Evolutionary conservation across 2,329 filamentous ascomycete genomes (phyloP), one percentile per base, ranked within the genome.

Genomic region (Ophiocordyceps camponoti-floridani): DNA sequence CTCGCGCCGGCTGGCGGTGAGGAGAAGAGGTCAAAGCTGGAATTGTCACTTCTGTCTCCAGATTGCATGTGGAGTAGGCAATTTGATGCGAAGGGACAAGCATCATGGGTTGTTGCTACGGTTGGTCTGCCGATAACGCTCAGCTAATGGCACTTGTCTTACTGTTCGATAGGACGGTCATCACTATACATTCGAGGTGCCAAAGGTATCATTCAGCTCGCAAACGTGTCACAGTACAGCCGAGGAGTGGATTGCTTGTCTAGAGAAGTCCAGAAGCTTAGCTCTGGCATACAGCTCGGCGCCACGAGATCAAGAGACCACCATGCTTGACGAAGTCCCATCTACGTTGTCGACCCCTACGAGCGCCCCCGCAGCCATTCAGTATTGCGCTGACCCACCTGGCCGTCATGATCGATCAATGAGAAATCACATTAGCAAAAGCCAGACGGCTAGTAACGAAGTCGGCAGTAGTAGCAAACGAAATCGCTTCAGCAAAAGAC

Each of bases 21-120:
- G 50, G 89, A 96, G 58, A 98, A 98, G 66, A 88, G 91, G 60
- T 75, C 86, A 19, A 98, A 98, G 60, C 75, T 85, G 54, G 91
- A 98, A 53, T 77, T 98, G 33, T 85, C 84, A n/a, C 69, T 98
- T 26, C 66, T 94, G 18, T 72, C 73, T 2, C 68, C 81, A 2
- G 87, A 85, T 44, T 85, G 79, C 52, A 68, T 75, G 26, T 96
- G 85, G 79, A 82, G 76, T 58, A 86, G 73, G 44, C 84, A 84
- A 52, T 74, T 80, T 41, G 91, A 94, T 61, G 70, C 77, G n/a
- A 95, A 94, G 62, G 88, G 87, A 26, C 74, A 89, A 63, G 81
- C 79, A 27, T 79, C 84, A 47, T 96, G 87, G 85, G 82, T 82
- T 62, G 81, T 96, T 44, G 87, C 96, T 66, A 93, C 85, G 52